These are phyloP conservation scores for Aspergillus pseudoterreus DNA, from an alignment of 2,329 filamentous ascomycete genomes.

Conservation along the genomic window DNA sequence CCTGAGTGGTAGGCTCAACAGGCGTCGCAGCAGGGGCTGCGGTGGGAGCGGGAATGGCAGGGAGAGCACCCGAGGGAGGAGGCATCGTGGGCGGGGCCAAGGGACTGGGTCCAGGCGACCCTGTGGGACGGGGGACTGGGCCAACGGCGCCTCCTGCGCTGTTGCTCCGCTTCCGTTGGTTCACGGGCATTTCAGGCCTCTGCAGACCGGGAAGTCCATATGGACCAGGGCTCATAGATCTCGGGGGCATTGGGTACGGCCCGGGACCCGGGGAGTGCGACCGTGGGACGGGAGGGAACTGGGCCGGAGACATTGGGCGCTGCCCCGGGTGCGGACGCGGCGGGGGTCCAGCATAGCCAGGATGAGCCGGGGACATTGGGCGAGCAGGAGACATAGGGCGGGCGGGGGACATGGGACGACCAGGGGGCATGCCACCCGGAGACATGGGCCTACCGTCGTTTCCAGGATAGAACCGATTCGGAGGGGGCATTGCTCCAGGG, in stretches of 20 bases:
- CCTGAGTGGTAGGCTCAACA: constrained; percentile 53
- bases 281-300: constrained; percentile 35
- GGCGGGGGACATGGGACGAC: constrained; percentile 21
- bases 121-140: constrained; percentile 14
- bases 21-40: constrained; percentile 29
- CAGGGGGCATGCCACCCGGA: constrained; percentile 43
- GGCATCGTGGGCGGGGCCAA: constrained; percentile 19
- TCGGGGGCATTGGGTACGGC: constrained; percentile 20
- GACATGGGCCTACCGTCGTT: constrained; percentile 42
- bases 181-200: constrained; percentile 36
- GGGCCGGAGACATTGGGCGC: constrained; percentile 29
- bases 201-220: constrained; percentile 41
- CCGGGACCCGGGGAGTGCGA: constrained; percentile 32
- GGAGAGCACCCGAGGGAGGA: constrained; percentile 36
- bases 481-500: constrained; percentile 23
- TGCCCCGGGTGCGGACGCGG: constrained; percentile 21
- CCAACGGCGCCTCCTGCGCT: constrained; percentile 36
- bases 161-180: constrained; percentile 42
- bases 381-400: constrained; percentile 19
- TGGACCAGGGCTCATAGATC: constrained; percentile 42
- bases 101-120: constrained; percentile 24
- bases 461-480: constrained; percentile 32
- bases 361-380: constrained; percentile 26
- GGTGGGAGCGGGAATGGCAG: constrained; percentile 42
- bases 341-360: constrained; percentile 23